A percentile compares a stretch with the other conserved stretches of the same genome.
Conservation (phyloP, 805 yeast genomes). For the Candida pseudofarinosa region DNA sequence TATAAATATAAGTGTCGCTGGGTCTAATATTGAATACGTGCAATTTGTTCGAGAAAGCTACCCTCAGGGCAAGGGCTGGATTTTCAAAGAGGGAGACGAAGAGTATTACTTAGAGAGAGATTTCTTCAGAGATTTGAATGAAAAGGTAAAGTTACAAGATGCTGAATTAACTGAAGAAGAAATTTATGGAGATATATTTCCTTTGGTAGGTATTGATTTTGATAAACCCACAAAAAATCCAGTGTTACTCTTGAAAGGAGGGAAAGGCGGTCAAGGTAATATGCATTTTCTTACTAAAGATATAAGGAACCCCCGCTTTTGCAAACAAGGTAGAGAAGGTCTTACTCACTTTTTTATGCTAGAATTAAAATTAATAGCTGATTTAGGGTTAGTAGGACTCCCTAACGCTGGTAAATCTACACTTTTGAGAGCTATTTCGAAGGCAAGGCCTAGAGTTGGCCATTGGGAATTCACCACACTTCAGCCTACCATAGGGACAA, state of each 20-base stretch:
- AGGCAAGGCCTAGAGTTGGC: constrained; percentile 87
- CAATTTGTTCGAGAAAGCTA: constrained; percentile 65
- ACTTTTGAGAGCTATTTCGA: constrained; percentile 76
- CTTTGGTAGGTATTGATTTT: constrained; percentile 77
- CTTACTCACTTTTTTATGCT: constrained; percentile 64
- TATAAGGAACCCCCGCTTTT: constrained; percentile 86
- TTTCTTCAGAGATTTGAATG: constrained; percentile 62
- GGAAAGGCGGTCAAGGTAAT: constrained; percentile 93
- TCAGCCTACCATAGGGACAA: constrained; percentile 89
- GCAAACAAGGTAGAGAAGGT: constrained; percentile 74
- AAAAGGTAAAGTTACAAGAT: constrained; percentile 65
- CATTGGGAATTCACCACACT: constrained; percentile 97
- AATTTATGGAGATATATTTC: constrained; percentile 61
- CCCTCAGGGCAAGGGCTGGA: constrained; percentile 81
- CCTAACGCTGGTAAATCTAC: constrained; percentile 98
- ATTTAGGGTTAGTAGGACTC: constrained; percentile 87
- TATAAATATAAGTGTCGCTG: constrained; percentile 30
- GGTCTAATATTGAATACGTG: constrained; percentile 10
- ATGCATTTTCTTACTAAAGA: constrained; percentile 86
- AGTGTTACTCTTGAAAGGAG: constrained; percentile 70
- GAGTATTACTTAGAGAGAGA: constrained; percentile 62
- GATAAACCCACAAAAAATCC: constrained; percentile 61
- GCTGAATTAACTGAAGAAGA: constrained; percentile 55
- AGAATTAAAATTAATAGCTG: constrained; percentile 87
- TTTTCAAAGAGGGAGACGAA: constrained; percentile 73